Evolutionary conservation across 345 rosid genomes (phyloP), one percentile per base, ranked within the genome.

Genomic region (Ceriops decandra): DNA sequence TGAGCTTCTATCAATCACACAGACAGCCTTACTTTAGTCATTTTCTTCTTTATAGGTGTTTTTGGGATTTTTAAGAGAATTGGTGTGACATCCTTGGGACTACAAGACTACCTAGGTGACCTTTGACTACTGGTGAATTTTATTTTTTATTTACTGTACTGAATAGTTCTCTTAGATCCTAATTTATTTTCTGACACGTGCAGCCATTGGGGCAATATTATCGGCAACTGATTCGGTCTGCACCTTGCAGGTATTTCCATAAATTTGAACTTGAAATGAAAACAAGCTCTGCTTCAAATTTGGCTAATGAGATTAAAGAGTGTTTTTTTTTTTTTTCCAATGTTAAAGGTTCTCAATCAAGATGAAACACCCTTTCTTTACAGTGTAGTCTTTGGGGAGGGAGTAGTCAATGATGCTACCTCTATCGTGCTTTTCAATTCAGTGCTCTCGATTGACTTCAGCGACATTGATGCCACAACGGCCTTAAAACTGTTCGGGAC

Each of bases 141-240:
- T 19, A 5, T 6, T 56, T 38, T 35, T 74, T 31, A 47, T 57
- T 51, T 49, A 28, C 42, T n/a, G 9, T 20, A 5, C 38, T 21
- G 15, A 27, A 22, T 26, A 21, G 30, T 68, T 51, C 53, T 65
- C 35, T 30, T 72, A n/a, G 11, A 49, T 58, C 64, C 36, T 66
- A 52, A 6, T 42, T 51, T 36, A 53, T 51, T 46, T 57, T 70
- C 65, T 30, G 62, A 0, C 22, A 36, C 54, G 27, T 75, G 74
- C 86, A 89, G 95, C 95, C 52, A 51, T 87, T 21, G 95, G 92
- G 57, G 87, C 92, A 46, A 89, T 89, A 77, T 36, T 87, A 46
- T 87, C 95, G 15, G 95, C 92, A 26, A 89, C 95, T 11, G 92
- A 89, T 74, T 84, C 92, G 30, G 95, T 89, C 26, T 89, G 95